Conservation (phyloP, 2,329 filamentous ascomycete genomes). For the Tolypocladium guangdongense region DNA sequence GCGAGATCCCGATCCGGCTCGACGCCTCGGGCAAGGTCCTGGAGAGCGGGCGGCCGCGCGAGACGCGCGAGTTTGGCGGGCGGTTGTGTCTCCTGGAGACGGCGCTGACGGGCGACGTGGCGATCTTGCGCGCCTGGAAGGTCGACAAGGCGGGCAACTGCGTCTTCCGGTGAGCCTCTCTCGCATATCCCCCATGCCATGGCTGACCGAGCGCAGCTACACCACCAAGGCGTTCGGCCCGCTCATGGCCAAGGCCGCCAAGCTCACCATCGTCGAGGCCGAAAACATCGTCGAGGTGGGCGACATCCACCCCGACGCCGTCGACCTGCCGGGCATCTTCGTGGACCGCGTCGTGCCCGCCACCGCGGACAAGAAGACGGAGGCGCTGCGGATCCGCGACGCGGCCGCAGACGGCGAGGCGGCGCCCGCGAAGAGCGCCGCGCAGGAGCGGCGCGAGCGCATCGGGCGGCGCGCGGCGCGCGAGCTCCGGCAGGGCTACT, state of each 20-base stretch:
- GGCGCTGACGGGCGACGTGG: slow-evolving; percentile 64
- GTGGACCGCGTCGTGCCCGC: slow-evolving; percentile 72
- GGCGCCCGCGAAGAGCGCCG: slow-evolving; percentile 27
- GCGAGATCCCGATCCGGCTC: slow-evolving; percentile 55
- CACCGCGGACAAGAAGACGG: slow-evolving; percentile 60
- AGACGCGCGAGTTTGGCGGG: slow-evolving; percentile 63
- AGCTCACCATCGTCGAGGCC: slow-evolving; percentile 70
- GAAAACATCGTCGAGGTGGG: slow-evolving; percentile 73
- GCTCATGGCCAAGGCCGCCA: slow-evolving; percentile 73
- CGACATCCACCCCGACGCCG: slow-evolving; percentile 59
- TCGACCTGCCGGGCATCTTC: slow-evolving; percentile 74
- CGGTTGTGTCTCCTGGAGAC: slow-evolving; percentile 69
- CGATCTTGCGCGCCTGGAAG: slow-evolving; percentile 67
- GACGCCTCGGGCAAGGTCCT: slow-evolving; percentile 48
- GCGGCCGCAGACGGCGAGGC: slow-evolving; percentile 25
- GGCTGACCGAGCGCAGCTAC: slow-evolving; percentile 31
- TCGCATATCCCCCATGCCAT: too few relatives aligned
- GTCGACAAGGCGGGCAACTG: slow-evolving; percentile 70
- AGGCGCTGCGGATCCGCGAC: slow-evolving; percentile 51
- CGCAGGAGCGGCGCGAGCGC: slow-evolving; percentile 48
- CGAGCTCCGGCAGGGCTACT: slow-evolving; percentile 71
- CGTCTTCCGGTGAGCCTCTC: slow-evolving; percentile 51
- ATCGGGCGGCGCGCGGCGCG: slow-evolving; percentile 70
- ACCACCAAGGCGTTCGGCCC: slow-evolving; percentile 66
- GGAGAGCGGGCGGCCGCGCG: slow-evolving; percentile 53